phyloP scores from a whole-genome alignment of 2,329 filamentous ascomycete species.

The Aureobasidium uvarum region DNA sequence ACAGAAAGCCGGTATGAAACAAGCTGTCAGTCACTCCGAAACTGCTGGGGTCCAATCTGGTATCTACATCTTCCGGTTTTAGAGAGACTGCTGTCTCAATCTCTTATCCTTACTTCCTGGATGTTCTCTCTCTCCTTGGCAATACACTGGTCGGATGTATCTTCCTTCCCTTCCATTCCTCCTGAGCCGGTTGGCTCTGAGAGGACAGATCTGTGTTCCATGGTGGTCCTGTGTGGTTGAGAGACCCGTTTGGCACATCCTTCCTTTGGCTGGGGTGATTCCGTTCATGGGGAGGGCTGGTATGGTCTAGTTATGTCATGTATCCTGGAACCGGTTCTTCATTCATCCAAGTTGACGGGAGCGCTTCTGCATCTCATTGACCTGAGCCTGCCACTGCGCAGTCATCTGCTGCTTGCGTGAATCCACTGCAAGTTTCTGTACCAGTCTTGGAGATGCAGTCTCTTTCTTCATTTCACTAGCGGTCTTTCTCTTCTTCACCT shows the following conservation, averaged over 20 bases:
- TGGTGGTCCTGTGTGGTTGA: not conserved
- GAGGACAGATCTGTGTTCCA: not conserved
- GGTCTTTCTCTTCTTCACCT: constrained; percentile 25
- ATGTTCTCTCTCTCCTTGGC: not conserved
- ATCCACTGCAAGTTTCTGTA: not conserved
- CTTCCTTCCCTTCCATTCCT: no score
- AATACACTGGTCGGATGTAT: not conserved
- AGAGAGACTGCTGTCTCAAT: constrained; percentile 10
- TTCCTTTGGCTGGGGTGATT: not conserved
- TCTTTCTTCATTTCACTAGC: constrained; percentile 12
- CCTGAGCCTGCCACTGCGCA: constrained; percentile 11
- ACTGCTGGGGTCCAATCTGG: not conserved
- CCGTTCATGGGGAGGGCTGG: not conserved
- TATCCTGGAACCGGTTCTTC: constrained; percentile 3
- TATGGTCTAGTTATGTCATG: not conserved
- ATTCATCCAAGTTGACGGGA: constrained; percentile 22
- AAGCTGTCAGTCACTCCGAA: not conserved
- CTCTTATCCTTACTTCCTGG: not conserved
- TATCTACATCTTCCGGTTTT: not conserved
- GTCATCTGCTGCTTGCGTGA: constrained; percentile 16
- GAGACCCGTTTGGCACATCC: not conserved
- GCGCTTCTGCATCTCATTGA: constrained; percentile 8
- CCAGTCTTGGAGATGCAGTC: constrained; percentile 7
- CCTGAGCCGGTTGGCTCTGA: not conserved
- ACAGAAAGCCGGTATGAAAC: not conserved